Percentiles rank a stretch among this genome's conserved stretches.
Evolutionary conservation across 2,329 filamentous ascomycete species (phyloP).

Genomic region (Stachybotrys chartarum): DNA sequence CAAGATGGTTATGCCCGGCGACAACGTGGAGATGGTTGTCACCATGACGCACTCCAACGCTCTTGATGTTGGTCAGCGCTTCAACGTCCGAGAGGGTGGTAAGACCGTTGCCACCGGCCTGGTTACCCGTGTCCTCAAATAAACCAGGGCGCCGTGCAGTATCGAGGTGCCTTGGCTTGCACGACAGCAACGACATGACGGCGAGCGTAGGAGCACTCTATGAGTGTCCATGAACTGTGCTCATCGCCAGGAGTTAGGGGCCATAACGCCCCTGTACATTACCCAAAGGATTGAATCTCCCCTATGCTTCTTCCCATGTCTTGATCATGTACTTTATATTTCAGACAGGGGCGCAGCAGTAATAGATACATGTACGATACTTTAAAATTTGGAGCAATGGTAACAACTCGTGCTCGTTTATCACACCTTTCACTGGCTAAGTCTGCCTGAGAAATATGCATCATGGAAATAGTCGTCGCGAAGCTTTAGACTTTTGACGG

Average conservation of each 20-base stretch:
- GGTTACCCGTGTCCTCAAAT: conserved; percentile 64
- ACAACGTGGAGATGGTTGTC: conserved; percentile 97
- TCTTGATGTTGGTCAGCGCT: conserved; percentile 84
- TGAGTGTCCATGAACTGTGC: no score
- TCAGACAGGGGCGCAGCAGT: conserved; percentile 19
- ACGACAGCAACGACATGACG: background rate
- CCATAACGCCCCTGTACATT: conserved; percentile 28
- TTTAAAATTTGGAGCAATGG: background rate
- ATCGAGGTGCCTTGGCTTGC: background rate
- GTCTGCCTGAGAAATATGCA: no score
- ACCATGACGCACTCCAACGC: conserved; percentile 79
- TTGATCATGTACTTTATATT: conserved; percentile 29
- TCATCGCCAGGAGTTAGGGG: background rate
- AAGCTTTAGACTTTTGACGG: no score
- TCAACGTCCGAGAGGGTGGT: conserved; percentile 97
- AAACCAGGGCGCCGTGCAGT: conserved; percentile 19
- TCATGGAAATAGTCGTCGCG: no score
- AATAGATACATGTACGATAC: conserved; percentile 21
- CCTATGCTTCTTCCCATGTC: conserved; percentile 33
- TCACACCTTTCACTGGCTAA: no score
- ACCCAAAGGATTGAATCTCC: conserved; percentile 29
- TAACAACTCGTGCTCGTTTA: background rate
- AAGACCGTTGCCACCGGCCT: conserved; percentile 80
- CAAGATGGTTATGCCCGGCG: conserved; percentile 94
- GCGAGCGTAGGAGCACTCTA: background rate